These are phyloP conservation scores for Lactifluus hygrophoroides DNA, from an alignment of 768 basidiomycete genomes.

Conservation along the genomic window DNA sequence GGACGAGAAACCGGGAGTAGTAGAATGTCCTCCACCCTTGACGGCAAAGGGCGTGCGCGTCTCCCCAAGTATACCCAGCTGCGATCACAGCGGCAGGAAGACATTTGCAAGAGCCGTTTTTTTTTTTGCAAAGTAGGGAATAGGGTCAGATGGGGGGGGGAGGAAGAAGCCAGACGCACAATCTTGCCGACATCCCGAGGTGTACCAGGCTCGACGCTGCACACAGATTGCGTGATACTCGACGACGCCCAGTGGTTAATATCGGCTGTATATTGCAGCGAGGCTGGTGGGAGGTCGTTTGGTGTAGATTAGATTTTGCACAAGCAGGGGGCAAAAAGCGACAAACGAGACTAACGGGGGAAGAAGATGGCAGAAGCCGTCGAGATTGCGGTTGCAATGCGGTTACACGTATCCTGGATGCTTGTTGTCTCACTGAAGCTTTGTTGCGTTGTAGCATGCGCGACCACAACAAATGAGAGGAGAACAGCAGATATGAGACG, in stretches of 20 bases:
- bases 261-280: constrained; percentile 1
- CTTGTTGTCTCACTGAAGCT: not conserved
- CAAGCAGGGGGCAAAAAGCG: not conserved
- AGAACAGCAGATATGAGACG: not conserved
- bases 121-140: not conserved
- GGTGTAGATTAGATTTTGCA: not conserved
- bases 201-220: constrained; percentile 22
- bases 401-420: not conserved
- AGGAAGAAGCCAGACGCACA: not conserved
- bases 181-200: constrained; percentile 17
- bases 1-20: constrained; percentile 23
- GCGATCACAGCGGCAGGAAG: not conserved
- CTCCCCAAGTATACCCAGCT: constrained; percentile 6
- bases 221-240: constrained; percentile 11
- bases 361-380: constrained; percentile 3
- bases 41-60: constrained; percentile 18
- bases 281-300: not conserved
- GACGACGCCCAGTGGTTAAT: constrained; percentile 12
- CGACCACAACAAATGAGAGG: not conserved
- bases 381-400: constrained; percentile 1
- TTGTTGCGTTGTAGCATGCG: not conserved
- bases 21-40: constrained; percentile 25
- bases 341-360: not conserved
- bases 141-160: not conserved
- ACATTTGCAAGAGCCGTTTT: not conserved